These are phyloP conservation scores for Ceriops zippeliana DNA, from an alignment of 345 rosid species.

Conservation along the genomic window DNA sequence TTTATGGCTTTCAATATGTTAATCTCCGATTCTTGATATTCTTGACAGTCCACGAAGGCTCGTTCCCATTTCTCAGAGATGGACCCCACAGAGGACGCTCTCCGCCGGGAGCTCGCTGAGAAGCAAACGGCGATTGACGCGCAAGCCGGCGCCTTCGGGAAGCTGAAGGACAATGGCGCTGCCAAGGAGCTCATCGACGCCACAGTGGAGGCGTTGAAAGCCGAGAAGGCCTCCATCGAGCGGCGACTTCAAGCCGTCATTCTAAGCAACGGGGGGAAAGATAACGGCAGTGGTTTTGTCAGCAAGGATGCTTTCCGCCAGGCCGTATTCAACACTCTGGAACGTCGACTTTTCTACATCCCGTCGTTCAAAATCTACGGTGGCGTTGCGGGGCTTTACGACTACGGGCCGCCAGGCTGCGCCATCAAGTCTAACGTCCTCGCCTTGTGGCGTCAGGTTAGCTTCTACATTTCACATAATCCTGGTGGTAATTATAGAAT, in stretches of 20 bases:
- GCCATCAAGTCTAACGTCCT: conserved; percentile 73
- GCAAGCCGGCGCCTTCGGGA: conserved; percentile 60
- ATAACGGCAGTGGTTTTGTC: conserved; percentile 14
- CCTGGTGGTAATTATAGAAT: not conserved
- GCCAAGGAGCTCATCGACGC: conserved; percentile 46
- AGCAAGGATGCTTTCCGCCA: conserved; percentile 76
- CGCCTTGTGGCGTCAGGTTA: conserved; percentile 78
- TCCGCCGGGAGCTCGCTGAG: conserved; percentile 50
- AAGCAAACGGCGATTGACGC: conserved; percentile 58
- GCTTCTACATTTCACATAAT: not conserved
- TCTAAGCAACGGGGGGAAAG: conserved; percentile 17
- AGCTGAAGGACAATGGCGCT: conserved; percentile 52
- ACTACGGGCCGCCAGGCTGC: conserved; percentile 85
- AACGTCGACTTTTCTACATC: conserved; percentile 66
- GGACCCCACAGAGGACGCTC: conserved; percentile 53
- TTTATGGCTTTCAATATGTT: not conserved
- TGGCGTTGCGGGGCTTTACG: conserved; percentile 82
- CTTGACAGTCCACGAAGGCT: not conserved
- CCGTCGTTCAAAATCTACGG: conserved; percentile 82
- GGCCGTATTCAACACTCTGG: conserved; percentile 64
- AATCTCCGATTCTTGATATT: not conserved
- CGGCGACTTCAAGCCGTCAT: conserved; percentile 49
- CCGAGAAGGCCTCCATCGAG: conserved; percentile 65
- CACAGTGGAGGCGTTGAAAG: conserved; percentile 58
- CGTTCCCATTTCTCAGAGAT: conserved; percentile 13